Conservation (phyloP, 2,329 filamentous ascomycete genomes). For the Penicillium olsonii region DNA sequence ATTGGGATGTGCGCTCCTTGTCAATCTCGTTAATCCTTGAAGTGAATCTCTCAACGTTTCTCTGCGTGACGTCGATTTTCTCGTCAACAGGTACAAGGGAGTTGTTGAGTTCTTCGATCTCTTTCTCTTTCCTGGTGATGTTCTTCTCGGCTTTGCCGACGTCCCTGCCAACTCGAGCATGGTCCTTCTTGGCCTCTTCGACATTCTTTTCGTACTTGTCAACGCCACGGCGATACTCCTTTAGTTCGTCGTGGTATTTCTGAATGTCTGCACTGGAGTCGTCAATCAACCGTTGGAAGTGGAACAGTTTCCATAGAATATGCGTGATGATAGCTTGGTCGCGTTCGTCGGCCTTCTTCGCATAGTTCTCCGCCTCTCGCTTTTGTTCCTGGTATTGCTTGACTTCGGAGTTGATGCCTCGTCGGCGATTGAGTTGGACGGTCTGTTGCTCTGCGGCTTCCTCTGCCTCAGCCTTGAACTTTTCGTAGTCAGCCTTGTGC, state of each 20-base stretch:
- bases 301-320: slow-evolving; percentile 94
- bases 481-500: slow-evolving; percentile 91
- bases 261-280: slow-evolving; percentile 88
- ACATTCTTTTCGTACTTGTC: slow-evolving; percentile 79
- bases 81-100: slow-evolving; percentile 86
- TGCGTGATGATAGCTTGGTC: slow-evolving; percentile 91
- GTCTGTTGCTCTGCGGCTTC: slow-evolving; percentile 85
- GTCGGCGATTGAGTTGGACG: slow-evolving; percentile 82
- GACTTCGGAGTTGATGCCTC: slow-evolving; percentile 96
- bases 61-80: slow-evolving; percentile 78
- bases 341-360: slow-evolving; percentile 84
- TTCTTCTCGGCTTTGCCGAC: slow-evolving; percentile 79
- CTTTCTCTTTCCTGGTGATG: slow-evolving; percentile 83
- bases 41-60: slow-evolving; percentile 68
- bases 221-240: slow-evolving; percentile 85
- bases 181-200: slow-evolving; percentile 80
- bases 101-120: slow-evolving; percentile 83
- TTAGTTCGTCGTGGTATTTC: slow-evolving; percentile 90
- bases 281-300: slow-evolving; percentile 91
- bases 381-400: slow-evolving; percentile 98
- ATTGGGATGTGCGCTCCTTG: slow-evolving; percentile 75
- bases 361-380: slow-evolving; percentile 89
- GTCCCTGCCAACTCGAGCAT: slow-evolving; percentile 73
- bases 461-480: slow-evolving; percentile 81
- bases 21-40: slow-evolving; percentile 68